Base-by-base conservation (phyloP, 768 basidiomycete species). In the Infundibulicybe gibba region DNA sequence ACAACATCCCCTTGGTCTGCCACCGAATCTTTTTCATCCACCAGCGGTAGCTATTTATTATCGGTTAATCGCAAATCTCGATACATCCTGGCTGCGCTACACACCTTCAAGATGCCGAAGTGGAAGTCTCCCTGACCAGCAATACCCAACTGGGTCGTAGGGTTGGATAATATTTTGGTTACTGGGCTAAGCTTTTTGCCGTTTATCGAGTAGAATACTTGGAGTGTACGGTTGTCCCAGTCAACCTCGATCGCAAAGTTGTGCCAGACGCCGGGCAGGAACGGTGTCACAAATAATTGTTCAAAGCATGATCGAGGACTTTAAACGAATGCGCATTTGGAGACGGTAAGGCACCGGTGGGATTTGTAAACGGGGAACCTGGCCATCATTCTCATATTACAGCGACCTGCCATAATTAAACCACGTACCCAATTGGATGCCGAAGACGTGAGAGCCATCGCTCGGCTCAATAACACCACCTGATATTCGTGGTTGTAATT, bases 401-500 rank as follows among this genome's bases (percentile, higher is more conserved):
- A 25, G 25, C 8, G 25, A 25, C 25, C 25, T 8, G 25, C 8
- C 25, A 25, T 25, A 25, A 25, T 25, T 25, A 8, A 25, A 25
- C 25, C 25, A 53, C 69, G 14, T 49, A 80, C 81, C 81, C 6
- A 82, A 65, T 52, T 82, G 79, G 34, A 83, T 61, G 5, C 71
- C 78, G 54, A 85, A 85, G 16, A 83, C 68, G 61, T 81, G 80
- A 3, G 74, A 68, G 5, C 80, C 79, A 53, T 84, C 83, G 44
- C 57, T 68, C 1, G 79, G 77, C 61, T 85, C 81, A 47, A 83
- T 79, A 77, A 83, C 12, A 84, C 76, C 42, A 77, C 67, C 54
- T 84, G 81, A 54, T 84, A 81, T 54, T 84, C 81, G 47, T 83
- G 81, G 8, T 52, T 68, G 51, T 69, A 71, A 54, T 81, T 80